Percentiles rank a stretch among this genome's conserved stretches.
Evolutionary conservation across 1,139 yeast genomes (phyloP).

Genomic region (Suhomyces wounanorum): DNA sequence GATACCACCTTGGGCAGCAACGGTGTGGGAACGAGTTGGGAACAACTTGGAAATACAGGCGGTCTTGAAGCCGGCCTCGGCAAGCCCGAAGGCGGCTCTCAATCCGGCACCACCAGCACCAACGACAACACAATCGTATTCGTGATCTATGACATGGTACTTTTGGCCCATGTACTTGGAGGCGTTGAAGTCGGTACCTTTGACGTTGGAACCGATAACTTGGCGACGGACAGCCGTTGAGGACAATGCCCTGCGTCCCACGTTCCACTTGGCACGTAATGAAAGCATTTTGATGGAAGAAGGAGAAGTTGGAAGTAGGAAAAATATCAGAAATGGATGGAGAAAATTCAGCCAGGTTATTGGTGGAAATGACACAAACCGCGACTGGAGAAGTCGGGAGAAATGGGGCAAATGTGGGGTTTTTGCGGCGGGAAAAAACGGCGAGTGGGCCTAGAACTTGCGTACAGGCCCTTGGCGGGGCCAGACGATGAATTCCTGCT

Average conservation of each 20-base stretch:
- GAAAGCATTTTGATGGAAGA: constrained; percentile 17
- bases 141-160: constrained; percentile 93
- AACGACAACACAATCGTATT: constrained; percentile 95
- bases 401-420: background rate
- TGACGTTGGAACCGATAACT: constrained; percentile 46
- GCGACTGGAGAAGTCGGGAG: background rate
- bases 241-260: constrained; percentile 26
- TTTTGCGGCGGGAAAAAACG: background rate
- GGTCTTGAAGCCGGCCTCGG: constrained; percentile 95
- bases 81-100: constrained; percentile 97
- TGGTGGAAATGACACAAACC: constrained; percentile 10
- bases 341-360: constrained; percentile 5
- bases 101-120: constrained; percentile 99
- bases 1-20: constrained; percentile 99
- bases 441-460: background rate
- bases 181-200: constrained; percentile 50
- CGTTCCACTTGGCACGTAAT: constrained; percentile 15
- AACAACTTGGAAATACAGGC: constrained; percentile 96
- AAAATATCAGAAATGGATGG: constrained; percentile 4
- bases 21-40: constrained; percentile 98
- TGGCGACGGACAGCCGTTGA: constrained; percentile 33
- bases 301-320: constrained; percentile 3
- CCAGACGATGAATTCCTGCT: background rate
- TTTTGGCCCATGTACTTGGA: constrained; percentile 57
- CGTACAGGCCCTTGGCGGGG: background rate